Percentiles rank a stretch among this genome's conserved stretches.
Conservation (phyloP, 805 yeast genomes). For the Naumovozyma castellii region DNA sequence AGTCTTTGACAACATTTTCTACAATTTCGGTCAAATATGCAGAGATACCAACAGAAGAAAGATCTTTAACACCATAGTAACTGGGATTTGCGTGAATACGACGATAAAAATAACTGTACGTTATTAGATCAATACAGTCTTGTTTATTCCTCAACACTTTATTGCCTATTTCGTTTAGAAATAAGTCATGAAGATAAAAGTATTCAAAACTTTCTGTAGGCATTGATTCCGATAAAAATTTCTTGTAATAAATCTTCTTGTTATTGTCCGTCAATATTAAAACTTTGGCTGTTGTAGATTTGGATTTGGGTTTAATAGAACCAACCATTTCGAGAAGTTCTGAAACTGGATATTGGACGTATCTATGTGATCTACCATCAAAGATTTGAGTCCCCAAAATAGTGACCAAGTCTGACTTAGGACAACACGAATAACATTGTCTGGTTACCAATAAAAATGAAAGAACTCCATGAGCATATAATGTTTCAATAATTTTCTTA, state of each 20-base stretch:
- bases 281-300: conserved; percentile 33
- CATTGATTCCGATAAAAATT: conserved; percentile 61
- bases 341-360: conserved; percentile 55
- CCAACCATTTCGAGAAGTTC: conserved; percentile 61
- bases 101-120: conserved; percentile 74
- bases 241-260: conserved; percentile 53
- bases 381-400: conserved; percentile 62
- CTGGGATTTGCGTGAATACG: conserved; percentile 77
- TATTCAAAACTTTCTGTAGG: conserved; percentile 78
- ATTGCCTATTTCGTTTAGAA: conserved; percentile 66
- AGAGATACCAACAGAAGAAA: conserved; percentile 59
- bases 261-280: conserved; percentile 48
- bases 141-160: conserved; percentile 58
- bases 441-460: conserved; percentile 51
- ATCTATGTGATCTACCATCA: conserved; percentile 67
- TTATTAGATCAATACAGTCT: conserved; percentile 85
- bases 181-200: conserved; percentile 50
- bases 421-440: conserved; percentile 43
- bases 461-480: conserved; percentile 43
- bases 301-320: conserved; percentile 11
- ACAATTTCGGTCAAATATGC: conserved; percentile 77
- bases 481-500: conserved; percentile 40
- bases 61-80: conserved; percentile 69
- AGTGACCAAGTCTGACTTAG: conserved; percentile 46
- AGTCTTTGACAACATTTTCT: conserved; percentile 58